Percentiles rank a stretch among this genome's conserved stretches.
Conservation (phyloP, 2,329 filamentous ascomycete species). For the Waltergamsia citrina region DNA sequence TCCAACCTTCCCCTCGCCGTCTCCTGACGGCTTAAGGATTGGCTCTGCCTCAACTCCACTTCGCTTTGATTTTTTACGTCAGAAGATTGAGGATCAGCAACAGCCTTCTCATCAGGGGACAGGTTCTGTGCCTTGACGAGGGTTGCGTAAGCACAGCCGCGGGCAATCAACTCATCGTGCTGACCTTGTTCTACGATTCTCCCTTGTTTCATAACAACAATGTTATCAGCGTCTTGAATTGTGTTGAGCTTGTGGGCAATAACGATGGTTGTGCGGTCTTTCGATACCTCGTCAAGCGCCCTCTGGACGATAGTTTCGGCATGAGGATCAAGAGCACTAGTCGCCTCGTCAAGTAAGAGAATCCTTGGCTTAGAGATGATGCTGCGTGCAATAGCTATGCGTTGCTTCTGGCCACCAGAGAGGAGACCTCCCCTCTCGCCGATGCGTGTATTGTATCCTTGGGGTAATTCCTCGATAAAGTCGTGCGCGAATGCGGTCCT, state of each 20-base stretch:
- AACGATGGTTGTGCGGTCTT: constrained; percentile 48
- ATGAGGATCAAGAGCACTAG: constrained; percentile 34
- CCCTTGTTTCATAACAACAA: constrained; percentile 48
- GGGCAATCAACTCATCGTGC: constrained; percentile 6
- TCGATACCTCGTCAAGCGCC: constrained; percentile 38
- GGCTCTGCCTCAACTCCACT: too few relatives aligned
- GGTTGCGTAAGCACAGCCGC: constrained; percentile 8
- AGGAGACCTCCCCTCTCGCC: constrained; percentile 52
- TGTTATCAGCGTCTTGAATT: constrained; percentile 47
- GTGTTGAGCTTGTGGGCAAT: constrained; percentile 48
- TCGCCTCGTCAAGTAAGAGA: constrained; percentile 54
- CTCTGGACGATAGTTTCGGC: constrained; percentile 36
- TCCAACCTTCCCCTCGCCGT: constrained; percentile 1
- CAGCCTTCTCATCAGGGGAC: too few relatives aligned
- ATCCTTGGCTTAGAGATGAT: constrained; percentile 30
- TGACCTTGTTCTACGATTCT: constrained; percentile 42
- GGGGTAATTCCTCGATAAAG: constrained; percentile 36
- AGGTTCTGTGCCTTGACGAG: constrained; percentile 12
- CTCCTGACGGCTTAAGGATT: too few relatives aligned
- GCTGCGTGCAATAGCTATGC: too few relatives aligned
- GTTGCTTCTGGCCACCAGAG: too few relatives aligned
- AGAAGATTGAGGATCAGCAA: too few relatives aligned
- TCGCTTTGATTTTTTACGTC: background rate
- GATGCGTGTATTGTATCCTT: constrained; percentile 43
- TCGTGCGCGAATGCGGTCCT: constrained; percentile 39